These are phyloP conservation scores for Aspergillus phoenicis DNA, from an alignment of 2,329 filamentous ascomycete genomes.

Conservation along the genomic window DNA sequence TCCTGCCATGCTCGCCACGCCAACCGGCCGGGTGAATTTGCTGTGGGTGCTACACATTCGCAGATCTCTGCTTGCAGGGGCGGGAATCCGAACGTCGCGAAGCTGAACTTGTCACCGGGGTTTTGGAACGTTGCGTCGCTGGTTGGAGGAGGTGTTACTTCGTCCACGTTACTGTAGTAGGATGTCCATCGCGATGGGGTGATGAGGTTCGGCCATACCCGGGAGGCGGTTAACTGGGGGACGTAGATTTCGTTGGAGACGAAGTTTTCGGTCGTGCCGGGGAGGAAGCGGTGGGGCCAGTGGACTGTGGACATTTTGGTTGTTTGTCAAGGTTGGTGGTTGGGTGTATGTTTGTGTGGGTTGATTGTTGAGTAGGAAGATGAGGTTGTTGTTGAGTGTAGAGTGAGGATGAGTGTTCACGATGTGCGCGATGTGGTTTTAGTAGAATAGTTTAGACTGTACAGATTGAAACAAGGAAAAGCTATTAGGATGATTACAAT, in stretches of 20 bases:
- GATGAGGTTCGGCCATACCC: constrained; percentile 1
- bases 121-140: not conserved
- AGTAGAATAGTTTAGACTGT: no score
- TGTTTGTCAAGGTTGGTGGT: no score
- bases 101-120: constrained; percentile 4
- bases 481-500: no score
- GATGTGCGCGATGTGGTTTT: no score
- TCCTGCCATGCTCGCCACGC: constrained; percentile 11
- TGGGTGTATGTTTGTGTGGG: no score
- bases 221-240: not conserved
- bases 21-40: not conserved
- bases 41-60: constrained; percentile 5
- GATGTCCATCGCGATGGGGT: not conserved
- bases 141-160: constrained; percentile 4
- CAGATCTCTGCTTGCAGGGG: constrained; percentile 1
- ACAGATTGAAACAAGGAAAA: no score
- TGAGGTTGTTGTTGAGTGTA: no score
- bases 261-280: constrained; percentile 13
- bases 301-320: not conserved
- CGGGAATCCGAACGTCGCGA: constrained; percentile 12
- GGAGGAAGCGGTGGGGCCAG: constrained; percentile 11
- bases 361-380: no score
- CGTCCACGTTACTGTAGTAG: constrained; percentile 11
- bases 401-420: no score
- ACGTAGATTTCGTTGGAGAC: constrained; percentile 15